Evolutionary conservation across 176 grass and related monocot genomes (phyloP), one percentile per base, ranked within the genome.

Genomic region (Tuctoria greenei): DNA sequence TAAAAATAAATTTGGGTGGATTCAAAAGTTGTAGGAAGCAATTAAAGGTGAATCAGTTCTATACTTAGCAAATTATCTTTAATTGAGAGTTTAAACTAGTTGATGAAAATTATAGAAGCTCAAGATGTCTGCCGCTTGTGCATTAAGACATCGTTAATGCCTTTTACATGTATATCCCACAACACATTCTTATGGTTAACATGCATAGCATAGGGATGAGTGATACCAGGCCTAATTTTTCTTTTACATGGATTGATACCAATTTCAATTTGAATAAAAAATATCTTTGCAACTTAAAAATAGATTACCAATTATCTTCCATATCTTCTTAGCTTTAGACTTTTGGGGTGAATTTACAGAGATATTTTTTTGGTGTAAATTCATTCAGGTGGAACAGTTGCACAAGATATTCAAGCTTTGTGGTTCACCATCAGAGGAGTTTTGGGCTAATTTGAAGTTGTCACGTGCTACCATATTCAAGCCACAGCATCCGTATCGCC

Each of bases 381-480:
- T 58, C 36, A 73, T 64, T 25, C 79, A 96, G 93, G 93, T 96
- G 72, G 93, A 96, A 79, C 93, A 96, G 83, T 85, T 96, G 72
- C 93, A 96, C 73, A 96, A 92, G 66, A 96, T 96, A 85, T 96
- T 96, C 69, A 96, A 96, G 75, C 79, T 96, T 82, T 92, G 93
- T 83, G 93, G 93, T 58, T 96, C 93, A 56, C 93, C 93, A 16
- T 90, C 93, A 15, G 93, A 96, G 82, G 89, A 96, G 61, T 96
- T 92, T 55, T 96, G 93, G 93, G 84, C 69, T 54, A 92, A 82
- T 61, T 80, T 89, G 66, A 96, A 96, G 75, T 45, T 92, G 56
- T 89, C 93, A 4, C 89, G 87, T 68, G 89, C 89, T 52, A 85
- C 93, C 16, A 90, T 87, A 68, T 96, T 96, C 84, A 96, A 96